These are phyloP conservation scores for Leccinum longicurvipes DNA, from an alignment of 768 basidiomycete genomes.

Conservation along the genomic window DNA sequence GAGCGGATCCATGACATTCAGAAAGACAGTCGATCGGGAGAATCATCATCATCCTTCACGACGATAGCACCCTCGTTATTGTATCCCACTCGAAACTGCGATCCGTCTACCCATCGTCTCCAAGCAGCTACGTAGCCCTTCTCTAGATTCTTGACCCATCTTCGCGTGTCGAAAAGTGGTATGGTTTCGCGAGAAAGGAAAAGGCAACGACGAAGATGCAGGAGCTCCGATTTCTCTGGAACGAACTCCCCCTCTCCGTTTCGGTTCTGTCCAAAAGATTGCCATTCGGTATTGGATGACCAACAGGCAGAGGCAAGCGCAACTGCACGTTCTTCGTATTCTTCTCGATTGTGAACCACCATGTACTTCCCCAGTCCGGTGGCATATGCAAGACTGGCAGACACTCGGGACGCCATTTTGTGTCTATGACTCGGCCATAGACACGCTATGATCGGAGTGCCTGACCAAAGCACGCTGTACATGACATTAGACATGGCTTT, in stretches of 20 bases:
- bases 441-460: constrained; percentile 48
- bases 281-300: constrained; percentile 12
- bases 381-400: constrained; percentile 44
- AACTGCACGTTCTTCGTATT: constrained; percentile 47
- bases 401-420: constrained; percentile 52
- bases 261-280: not conserved
- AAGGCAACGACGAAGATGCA: constrained; percentile 39
- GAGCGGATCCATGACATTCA: not conserved
- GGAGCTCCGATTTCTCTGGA: constrained; percentile 32
- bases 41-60: constrained; percentile 31
- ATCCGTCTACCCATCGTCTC: constrained; percentile 47
- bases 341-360: constrained; percentile 41
- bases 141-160: constrained; percentile 48
- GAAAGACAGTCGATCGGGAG: not conserved
- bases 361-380: constrained; percentile 47
- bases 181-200: constrained; percentile 40
- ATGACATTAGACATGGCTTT: not conserved
- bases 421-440: constrained; percentile 41
- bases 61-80: constrained; percentile 32
- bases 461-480: constrained; percentile 46
- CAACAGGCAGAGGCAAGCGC: constrained; percentile 33
- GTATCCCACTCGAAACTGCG: constrained; percentile 28
- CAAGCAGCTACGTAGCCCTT: constrained; percentile 42
- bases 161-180: constrained; percentile 47
- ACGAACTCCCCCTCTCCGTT: not conserved